phyloP scores from a whole-genome alignment of 305 asterid species.

The Petunia hybrid region DNA sequence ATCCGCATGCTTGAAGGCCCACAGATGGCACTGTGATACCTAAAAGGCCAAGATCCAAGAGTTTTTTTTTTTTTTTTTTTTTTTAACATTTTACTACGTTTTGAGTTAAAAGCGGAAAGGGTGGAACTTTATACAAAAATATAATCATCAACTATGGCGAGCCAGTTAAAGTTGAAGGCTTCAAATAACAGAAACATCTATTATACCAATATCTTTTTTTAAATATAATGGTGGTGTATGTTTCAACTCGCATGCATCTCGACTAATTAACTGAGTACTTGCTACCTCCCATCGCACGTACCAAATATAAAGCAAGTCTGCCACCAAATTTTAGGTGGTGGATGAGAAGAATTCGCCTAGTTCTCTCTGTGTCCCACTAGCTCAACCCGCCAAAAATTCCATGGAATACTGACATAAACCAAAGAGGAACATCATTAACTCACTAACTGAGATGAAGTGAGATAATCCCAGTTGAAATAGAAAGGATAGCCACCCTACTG shows the following conservation, averaged over 20 bases:
- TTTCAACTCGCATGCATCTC: background rate
- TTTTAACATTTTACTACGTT: background rate
- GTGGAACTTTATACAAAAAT: background rate
- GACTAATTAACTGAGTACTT: background rate
- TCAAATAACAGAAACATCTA: background rate
- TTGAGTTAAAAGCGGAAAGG: background rate
- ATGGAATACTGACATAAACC: background rate
- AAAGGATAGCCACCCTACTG: background rate
- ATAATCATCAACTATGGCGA: background rate
- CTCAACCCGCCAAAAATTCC: background rate
- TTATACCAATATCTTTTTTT: background rate
- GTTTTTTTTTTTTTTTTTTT: background rate
- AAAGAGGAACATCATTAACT: background rate
- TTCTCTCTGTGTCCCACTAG: background rate
- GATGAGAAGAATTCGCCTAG: background rate
- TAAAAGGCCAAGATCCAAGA: background rate
- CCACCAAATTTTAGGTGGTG: background rate
- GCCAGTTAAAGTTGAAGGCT: background rate
- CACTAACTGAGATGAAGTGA: background rate
- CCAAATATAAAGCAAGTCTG: background rate
- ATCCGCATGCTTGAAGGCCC: background rate
- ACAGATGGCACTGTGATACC: background rate
- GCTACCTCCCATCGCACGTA: background rate
- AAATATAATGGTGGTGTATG: background rate
- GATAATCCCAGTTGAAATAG: background rate